Base-by-base conservation (phyloP, 2,329 filamentous ascomycete species). In the Nemania serpens region DNA sequence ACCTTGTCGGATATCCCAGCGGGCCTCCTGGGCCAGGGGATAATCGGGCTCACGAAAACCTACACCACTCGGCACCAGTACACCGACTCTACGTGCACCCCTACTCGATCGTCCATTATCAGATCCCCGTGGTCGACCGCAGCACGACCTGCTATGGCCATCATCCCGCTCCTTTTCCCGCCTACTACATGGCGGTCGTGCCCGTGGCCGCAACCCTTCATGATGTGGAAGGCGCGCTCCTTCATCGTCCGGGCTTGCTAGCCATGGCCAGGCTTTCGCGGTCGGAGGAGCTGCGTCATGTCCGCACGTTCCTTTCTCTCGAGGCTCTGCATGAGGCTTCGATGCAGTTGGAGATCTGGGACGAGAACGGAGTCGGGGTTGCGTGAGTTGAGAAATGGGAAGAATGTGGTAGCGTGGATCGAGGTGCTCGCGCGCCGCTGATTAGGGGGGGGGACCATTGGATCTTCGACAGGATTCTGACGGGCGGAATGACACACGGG, bases 41-140 rank as follows among this genome's bases (percentile, higher is more conserved):
- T 39, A 3, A 33, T 18, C 15, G 17, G 6, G 12, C 55, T 25
- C n/a, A 48, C 5, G 34, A 45, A 33, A 20, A 3, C 15, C 20
- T 33, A 56, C 41, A 41, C 18, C 50, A 42, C n/a, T 12, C 18
- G 13, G 7, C 22, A 13, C 46, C 10, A 17, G 15, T 55, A 1
- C 13, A 37, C 5, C 52, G 68, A 37, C 13, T 70, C 48, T 70
- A 70, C 55, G 60, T 73, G 7, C 68, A 68, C 53, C 69, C 71
- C 1, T 53, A 52, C 54, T 66, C 65, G 1, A 36, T 46, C 2
- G 41, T 47, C 10, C 68, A 73, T 48, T 58, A 70, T 34, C 64
- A 57, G 11, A 69, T 73, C 42, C 64, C 71, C 2, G 66, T 73
- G 3, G 70, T 73, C n/a, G 58, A 72, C 61, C 65, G 70, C 61